Evolutionary conservation across 2,329 filamentous ascomycete genomes (phyloP), one percentile per base, ranked within the genome.

Genomic region (Alternaria longipes): DNA sequence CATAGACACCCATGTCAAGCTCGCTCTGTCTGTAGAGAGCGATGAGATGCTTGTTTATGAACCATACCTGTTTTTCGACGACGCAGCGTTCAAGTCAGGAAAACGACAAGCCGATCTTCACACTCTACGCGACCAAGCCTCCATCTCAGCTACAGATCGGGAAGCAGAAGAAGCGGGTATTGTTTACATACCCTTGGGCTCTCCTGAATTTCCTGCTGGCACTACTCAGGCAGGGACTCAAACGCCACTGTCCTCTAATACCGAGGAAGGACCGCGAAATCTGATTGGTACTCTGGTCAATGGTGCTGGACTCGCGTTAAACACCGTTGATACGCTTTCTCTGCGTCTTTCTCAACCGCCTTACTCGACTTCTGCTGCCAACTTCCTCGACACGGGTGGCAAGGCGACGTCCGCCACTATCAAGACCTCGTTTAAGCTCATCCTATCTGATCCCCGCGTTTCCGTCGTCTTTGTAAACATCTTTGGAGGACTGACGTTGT

Each of bases 331-430:
- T 75, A 90, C 91, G 0, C 86, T 97, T 2, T 83, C 86, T 3
- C 81, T 87, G 12, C 86, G 74, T 28, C 86, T 97, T 9, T 84
- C 86, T 0, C 80, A 87, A 4, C 34, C 54, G 2, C 44, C 44
- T 24, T 24, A 50, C 16, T 62, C 64, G 8, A 68, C 73, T 4
- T 62, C 58, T 47, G 59, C 60, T 8, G 91, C 91, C 2, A 97
- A 97, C 71, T 97, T 97, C 76, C 84, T 97, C 56, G 93, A 97
- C 76, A 96, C 92, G 0, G 93, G 94, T 28, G 93, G 93, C 36
- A 95, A 96, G 77, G 93, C 93, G 0, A 97, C 93, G 0, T 87
- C 87, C 30, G 88, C 90, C 65, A 97, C 93, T 0, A 92, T 97
- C 67, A 89, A 90, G 73, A 87, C 87, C 57, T 89, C 88, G 1